These are phyloP conservation scores for Fagus crenata DNA, from an alignment of 306 rosid genomes.

Conservation along the genomic window DNA sequence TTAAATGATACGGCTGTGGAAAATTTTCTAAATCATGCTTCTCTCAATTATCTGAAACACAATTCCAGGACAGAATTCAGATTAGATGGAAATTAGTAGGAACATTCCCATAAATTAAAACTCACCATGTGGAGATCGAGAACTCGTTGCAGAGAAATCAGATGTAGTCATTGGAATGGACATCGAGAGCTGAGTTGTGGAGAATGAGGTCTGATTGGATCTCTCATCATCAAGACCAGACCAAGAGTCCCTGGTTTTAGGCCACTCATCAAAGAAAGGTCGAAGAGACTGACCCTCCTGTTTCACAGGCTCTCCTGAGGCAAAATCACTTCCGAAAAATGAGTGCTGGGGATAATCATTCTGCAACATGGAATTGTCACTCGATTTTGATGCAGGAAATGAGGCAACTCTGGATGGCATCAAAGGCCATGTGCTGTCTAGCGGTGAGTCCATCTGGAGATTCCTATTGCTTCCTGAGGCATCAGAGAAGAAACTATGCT, in stretches of 20 bases:
- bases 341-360: slow-evolving; percentile 34
- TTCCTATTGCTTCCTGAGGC: slow-evolving; percentile 43
- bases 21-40: slow-evolving; percentile 22
- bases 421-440: slow-evolving; percentile 41
- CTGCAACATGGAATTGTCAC: slow-evolving; percentile 32
- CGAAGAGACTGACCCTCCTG: slow-evolving; percentile 51
- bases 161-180: slow-evolving; percentile 47
- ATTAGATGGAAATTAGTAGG: background rate
- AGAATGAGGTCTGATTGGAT: slow-evolving; percentile 48
- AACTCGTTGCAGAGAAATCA: slow-evolving; percentile 41
- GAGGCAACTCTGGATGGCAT: slow-evolving; percentile 38
- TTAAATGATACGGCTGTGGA: background rate
- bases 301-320: slow-evolving; percentile 32
- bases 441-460: slow-evolving; percentile 35
- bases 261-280: slow-evolving; percentile 53
- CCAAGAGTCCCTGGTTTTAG: slow-evolving; percentile 48
- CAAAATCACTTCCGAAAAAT: slow-evolving; percentile 31
- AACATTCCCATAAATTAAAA: background rate
- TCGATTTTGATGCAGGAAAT: slow-evolving; percentile 30
- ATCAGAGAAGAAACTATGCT: slow-evolving; percentile 45
- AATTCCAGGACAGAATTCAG: slow-evolving; percentile 9
- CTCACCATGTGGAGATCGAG: slow-evolving; percentile 46
- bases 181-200: slow-evolving; percentile 53
- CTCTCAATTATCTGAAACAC: slow-evolving; percentile 31
- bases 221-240: slow-evolving; percentile 49